Percentiles rank a stretch among this genome's conserved stretches.
phyloP scores from a whole-genome alignment of 2,329 filamentous ascomycete genomes.

The Rutstroemia sp. region DNA sequence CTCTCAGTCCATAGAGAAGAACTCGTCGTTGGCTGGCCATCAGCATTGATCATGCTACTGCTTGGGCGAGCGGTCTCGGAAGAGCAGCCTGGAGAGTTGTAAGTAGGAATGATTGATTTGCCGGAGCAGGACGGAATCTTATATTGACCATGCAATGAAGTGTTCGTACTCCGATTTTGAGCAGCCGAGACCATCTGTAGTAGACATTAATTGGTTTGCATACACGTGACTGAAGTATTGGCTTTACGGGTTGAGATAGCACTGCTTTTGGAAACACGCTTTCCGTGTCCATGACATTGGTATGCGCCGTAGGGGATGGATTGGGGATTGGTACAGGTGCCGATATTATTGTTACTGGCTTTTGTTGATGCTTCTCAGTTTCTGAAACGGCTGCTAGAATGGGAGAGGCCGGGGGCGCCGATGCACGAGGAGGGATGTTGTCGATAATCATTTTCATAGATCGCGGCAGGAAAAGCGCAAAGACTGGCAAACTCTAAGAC shows the following conservation, averaged over 20 bases:
- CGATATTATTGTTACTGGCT: not conserved
- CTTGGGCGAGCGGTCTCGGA: not conserved
- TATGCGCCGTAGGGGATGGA: not conserved
- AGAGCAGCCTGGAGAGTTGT: not conserved
- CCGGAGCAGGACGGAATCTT: slow-evolving; percentile 2
- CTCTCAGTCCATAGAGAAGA: not conserved
- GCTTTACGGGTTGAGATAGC: not conserved
- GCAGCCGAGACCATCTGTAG: not conserved
- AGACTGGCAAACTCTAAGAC: no score
- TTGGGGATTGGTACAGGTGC: not conserved
- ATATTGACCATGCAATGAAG: not conserved
- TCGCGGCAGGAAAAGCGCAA: not conserved
- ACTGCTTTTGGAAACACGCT: not conserved
- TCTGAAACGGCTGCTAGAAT: not conserved
- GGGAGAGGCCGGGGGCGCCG: slow-evolving; percentile 4
- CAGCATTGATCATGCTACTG: not conserved
- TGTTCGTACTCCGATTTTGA: not conserved
- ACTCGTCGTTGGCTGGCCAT: not conserved
- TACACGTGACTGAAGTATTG: not conserved
- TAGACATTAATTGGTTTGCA: not conserved
- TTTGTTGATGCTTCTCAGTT: not conserved
- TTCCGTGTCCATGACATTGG: not conserved
- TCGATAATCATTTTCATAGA: not conserved
- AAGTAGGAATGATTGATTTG: not conserved
- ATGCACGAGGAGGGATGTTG: not conserved